These are phyloP conservation scores for Kondoa subrosea DNA, from an alignment of 768 basidiomycete species.

Conservation along the genomic window DNA sequence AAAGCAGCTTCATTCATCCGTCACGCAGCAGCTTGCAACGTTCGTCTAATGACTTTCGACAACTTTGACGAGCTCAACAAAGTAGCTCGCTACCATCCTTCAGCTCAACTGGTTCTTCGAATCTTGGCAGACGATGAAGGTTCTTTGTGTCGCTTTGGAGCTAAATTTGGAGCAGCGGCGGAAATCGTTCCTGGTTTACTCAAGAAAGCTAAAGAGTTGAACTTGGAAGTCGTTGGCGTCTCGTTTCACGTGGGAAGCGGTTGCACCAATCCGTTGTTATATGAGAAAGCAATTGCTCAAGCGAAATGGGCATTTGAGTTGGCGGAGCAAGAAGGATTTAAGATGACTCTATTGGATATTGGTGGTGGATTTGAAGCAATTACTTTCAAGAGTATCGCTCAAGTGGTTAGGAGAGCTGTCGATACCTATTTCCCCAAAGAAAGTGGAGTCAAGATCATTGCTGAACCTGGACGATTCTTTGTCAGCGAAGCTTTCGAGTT, in stretches of 20 bases:
- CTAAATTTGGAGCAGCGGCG: constrained; percentile 91
- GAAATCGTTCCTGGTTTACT: constrained; percentile 61
- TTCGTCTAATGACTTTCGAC: constrained; percentile 94
- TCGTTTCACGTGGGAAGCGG: constrained; percentile 98
- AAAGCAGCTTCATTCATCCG: constrained; percentile 89
- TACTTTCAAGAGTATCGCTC: constrained; percentile 63
- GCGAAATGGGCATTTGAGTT: constrained; percentile 74
- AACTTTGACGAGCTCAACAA: constrained; percentile 93
- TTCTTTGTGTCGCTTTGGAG: constrained; percentile 75
- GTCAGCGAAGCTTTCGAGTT: constrained; percentile 47
- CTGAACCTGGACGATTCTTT: constrained; percentile 88
- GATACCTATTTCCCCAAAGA: constrained; percentile 57
- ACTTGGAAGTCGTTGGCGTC: constrained; percentile 75
- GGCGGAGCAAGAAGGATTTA: constrained; percentile 61
- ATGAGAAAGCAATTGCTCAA: constrained; percentile 71
- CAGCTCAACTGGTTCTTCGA: constrained; percentile 72
- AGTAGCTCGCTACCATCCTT: constrained; percentile 60
- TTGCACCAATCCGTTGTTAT: constrained; percentile 79
- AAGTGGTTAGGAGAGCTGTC: constrained; percentile 52
- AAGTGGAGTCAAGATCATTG: constrained; percentile 57
- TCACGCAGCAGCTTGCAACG: constrained; percentile 56
- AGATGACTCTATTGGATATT: constrained; percentile 70
- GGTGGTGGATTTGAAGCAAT: constrained; percentile 91
- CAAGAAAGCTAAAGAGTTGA: constrained; percentile 56
- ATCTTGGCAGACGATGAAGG: constrained; percentile 98